A percentile compares a stretch with the other conserved stretches of the same genome.
Evolutionary conservation across 192 early-diverging fungal species (phyloP).

Genomic region (Podochytrium sp.): DNA sequence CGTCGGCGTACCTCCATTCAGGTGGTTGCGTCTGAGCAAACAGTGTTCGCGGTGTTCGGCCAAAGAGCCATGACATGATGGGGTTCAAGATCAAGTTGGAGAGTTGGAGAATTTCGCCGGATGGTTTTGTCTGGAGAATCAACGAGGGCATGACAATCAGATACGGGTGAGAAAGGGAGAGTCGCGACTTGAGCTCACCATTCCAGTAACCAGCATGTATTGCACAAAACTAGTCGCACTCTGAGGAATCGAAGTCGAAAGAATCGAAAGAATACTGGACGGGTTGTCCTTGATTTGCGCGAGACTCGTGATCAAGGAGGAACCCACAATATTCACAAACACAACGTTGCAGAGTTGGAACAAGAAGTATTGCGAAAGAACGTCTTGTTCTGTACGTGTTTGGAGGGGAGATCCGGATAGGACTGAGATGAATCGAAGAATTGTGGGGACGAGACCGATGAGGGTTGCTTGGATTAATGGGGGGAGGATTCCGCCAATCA

Average conservation of each 20-base stretch:
- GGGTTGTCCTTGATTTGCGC: slow-evolving; percentile 58
- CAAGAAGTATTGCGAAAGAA: slow-evolving; percentile 71
- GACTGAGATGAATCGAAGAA: slow-evolving; percentile 62
- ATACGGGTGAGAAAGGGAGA: too few species aligned
- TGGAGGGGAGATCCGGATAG: slow-evolving; percentile 64
- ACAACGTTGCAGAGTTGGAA: slow-evolving; percentile 76
- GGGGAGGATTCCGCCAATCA: slow-evolving; percentile 80
- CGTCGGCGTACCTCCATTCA: slow-evolving; percentile 29
- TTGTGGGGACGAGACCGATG: slow-evolving; percentile 67
- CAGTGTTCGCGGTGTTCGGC: slow-evolving; percentile 72
- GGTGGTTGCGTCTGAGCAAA: slow-evolving; percentile 52
- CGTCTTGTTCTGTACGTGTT: slow-evolving; percentile 61
- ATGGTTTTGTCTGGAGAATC: slow-evolving; percentile 54
- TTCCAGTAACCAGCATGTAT: slow-evolving; percentile 75
- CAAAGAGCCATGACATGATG: slow-evolving; percentile 56
- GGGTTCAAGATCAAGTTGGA: slow-evolving; percentile 66
- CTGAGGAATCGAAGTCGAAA: slow-evolving; percentile 69
- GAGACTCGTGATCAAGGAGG: slow-evolving; percentile 61
- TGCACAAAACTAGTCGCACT: slow-evolving; percentile 84
- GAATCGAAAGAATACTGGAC: slow-evolving; percentile 41
- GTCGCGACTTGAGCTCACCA: slow-evolving; percentile 32
- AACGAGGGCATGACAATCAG: too few species aligned
- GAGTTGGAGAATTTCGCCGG: slow-evolving; percentile 70
- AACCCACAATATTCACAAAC: slow-evolving; percentile 77
- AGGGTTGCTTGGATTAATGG: slow-evolving; percentile 68